These are phyloP conservation scores for Oidium heveae DNA, from an alignment of 2,329 filamentous ascomycete species.

Conservation along the genomic window DNA sequence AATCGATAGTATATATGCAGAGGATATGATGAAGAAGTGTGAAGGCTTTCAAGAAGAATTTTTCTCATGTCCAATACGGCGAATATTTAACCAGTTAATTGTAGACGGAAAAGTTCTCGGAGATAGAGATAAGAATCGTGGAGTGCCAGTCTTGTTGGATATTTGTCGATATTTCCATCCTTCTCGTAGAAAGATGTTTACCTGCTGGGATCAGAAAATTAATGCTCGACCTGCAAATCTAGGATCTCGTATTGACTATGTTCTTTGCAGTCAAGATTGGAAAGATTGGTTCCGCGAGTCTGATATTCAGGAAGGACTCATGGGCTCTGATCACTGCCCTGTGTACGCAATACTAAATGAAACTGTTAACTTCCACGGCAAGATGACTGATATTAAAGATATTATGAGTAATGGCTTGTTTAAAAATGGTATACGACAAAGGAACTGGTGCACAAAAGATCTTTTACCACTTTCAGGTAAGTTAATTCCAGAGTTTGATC, in stretches of 20 bases:
- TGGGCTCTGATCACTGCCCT: slow-evolving; percentile 92
- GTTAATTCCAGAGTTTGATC: slow-evolving; percentile 69
- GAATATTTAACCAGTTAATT: slow-evolving; percentile 68
- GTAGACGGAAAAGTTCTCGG: slow-evolving; percentile 44
- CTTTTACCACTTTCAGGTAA: slow-evolving; percentile 53
- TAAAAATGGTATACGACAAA: slow-evolving; percentile 33
- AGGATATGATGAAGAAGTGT: slow-evolving; percentile 45
- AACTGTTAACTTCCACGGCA: slow-evolving; percentile 24
- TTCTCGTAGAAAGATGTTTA: slow-evolving; percentile 70
- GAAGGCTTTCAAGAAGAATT: slow-evolving; percentile 47
- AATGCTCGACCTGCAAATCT: slow-evolving; percentile 93
- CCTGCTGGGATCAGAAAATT: slow-evolving; percentile 85
- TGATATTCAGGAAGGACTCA: slow-evolving; percentile 78
- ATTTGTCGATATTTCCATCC: slow-evolving; percentile 63
- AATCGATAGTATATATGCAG: slow-evolving; percentile 51
- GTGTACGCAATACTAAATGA: slow-evolving; percentile 58
- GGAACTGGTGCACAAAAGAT: slow-evolving; percentile 41
- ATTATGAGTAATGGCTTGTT: slow-evolving; percentile 66
- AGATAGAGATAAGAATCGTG: slow-evolving; percentile 39
- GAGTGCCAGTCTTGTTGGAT: slow-evolving; percentile 55
- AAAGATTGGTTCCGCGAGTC: slow-evolving; percentile 55
- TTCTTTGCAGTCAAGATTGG: slow-evolving; percentile 59
- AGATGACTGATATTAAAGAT: slow-evolving; percentile 33
- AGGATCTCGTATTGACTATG: slow-evolving; percentile 79
- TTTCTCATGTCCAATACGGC: slow-evolving; percentile 42